A percentile compares a stretch with the other conserved stretches of the same genome.
Conservation (phyloP, 352 stramenopile genomes). For the Phytophthora meadii region DNA sequence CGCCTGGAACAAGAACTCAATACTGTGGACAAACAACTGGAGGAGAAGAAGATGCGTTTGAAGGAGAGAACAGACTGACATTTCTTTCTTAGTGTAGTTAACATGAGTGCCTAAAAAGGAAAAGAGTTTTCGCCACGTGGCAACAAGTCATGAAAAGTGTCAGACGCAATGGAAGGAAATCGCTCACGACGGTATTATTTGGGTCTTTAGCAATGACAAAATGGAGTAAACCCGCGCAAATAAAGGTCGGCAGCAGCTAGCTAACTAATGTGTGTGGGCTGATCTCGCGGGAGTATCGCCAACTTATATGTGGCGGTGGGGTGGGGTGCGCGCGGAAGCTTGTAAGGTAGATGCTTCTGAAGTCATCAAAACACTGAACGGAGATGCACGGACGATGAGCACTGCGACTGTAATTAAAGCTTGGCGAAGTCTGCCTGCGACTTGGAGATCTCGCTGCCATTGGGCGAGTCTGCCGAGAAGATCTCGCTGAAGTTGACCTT, state of each 20-base stretch:
- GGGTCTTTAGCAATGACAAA: constrained; percentile 19
- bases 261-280: constrained; percentile 19
- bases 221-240: constrained; percentile 29
- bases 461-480: constrained; percentile 48
- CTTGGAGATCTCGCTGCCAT: constrained; percentile 47
- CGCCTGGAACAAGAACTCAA: constrained; percentile 56
- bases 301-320: constrained; percentile 8
- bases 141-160: constrained; percentile 1
- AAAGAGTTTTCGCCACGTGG: constrained; percentile 9
- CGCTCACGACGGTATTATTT: background rate
- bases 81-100: constrained; percentile 10
- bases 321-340: constrained; percentile 6
- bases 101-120: constrained; percentile 1
- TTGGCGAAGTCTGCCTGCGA: constrained; percentile 58
- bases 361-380: constrained; percentile 24
- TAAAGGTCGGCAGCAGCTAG: constrained; percentile 16
- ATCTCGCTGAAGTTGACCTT: constrained; percentile 80
- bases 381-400: constrained; percentile 25
- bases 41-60: constrained; percentile 64
- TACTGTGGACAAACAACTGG: constrained; percentile 53
- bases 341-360: constrained; percentile 12
- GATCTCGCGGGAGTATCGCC: constrained; percentile 30
- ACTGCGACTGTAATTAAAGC: constrained; percentile 41
- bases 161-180: background rate
- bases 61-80: constrained; percentile 44